Evolutionary conservation across 345 rosid species (phyloP).

Genomic region (Eutrema heterophyllum): DNA sequence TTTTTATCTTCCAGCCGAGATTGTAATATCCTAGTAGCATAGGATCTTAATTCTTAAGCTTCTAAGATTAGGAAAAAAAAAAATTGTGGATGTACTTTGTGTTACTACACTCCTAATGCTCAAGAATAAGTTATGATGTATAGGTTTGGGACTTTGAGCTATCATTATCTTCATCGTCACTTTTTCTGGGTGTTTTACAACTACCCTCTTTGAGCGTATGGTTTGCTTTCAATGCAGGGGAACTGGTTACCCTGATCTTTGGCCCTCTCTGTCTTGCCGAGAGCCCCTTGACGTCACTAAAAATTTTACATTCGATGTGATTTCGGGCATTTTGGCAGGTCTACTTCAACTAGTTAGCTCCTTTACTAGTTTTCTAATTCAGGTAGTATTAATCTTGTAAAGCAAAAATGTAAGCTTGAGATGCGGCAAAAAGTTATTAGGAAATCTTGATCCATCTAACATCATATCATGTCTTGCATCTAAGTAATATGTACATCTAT

Average conservation of each 20-base stretch:
- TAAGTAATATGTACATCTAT: not conserved
- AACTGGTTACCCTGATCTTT: slow-evolving; percentile 83
- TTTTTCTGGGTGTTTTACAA: not conserved
- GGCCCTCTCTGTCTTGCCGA: slow-evolving; percentile 87
- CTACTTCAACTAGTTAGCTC: slow-evolving; percentile 12
- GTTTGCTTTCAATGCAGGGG: slow-evolving; percentile 62
- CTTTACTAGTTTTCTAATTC: not conserved
- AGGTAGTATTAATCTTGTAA: not conserved
- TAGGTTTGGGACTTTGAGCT: not conserved
- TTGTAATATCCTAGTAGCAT: not conserved
- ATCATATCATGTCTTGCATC: not conserved
- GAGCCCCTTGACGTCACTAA: slow-evolving; percentile 96
- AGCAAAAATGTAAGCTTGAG: not conserved
- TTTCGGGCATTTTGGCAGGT: slow-evolving; percentile 86
- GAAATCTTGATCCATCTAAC: slow-evolving; percentile 6
- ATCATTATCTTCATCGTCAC: not conserved
- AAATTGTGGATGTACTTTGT: not conserved
- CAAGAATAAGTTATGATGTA: not conserved
- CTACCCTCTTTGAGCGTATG: not conserved
- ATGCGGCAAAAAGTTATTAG: not conserved
- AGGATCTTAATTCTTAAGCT: not conserved
- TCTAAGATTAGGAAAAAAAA: not conserved
- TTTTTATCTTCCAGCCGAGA: not conserved
- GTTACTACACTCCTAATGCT: not conserved
- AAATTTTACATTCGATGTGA: slow-evolving; percentile 69